phyloP scores from a whole-genome alignment of 2,329 filamentous ascomycete species.

The Neospermospora avenae region DNA sequence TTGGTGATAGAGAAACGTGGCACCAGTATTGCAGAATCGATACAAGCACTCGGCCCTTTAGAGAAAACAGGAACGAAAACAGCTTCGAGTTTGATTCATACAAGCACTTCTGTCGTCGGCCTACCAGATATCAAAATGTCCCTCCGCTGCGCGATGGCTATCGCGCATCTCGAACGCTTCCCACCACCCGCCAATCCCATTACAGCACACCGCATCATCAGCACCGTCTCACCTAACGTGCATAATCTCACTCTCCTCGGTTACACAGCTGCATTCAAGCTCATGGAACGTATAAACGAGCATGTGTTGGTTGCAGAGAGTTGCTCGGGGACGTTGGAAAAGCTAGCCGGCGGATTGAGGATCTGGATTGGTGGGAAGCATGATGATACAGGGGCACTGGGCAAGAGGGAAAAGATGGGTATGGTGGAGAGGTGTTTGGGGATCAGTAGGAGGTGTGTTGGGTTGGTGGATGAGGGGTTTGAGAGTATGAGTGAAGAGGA shows the following conservation, averaged over 20 bases:
- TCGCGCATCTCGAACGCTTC: slow-evolving; percentile 53
- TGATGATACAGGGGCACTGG: slow-evolving; percentile 51
- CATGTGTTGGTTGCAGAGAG: slow-evolving; percentile 47
- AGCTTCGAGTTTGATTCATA: slow-evolving; percentile 44
- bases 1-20: slow-evolving; percentile 52
- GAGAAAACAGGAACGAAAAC: slow-evolving; percentile 34
- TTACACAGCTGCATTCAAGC: slow-evolving; percentile 55
- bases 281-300: slow-evolving; percentile 51
- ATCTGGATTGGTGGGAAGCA: slow-evolving; percentile 57
- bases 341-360: slow-evolving; percentile 53
- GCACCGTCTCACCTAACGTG: slow-evolving; percentile 43
- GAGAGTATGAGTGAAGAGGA: slow-evolving; percentile 50
- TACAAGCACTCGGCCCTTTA: slow-evolving; percentile 49
- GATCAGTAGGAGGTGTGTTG: slow-evolving; percentile 54
- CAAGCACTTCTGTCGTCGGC: slow-evolving; percentile 42
- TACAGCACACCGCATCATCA: slow-evolving; percentile 47
- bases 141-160: slow-evolving; percentile 57
- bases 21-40: slow-evolving; percentile 53
- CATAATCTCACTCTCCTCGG: slow-evolving; percentile 47
- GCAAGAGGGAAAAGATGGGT: slow-evolving; percentile 47
- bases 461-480: slow-evolving; percentile 61
- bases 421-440: slow-evolving; percentile 54
- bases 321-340: slow-evolving; percentile 50
- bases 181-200: slow-evolving; percentile 41
- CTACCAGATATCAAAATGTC: slow-evolving; percentile 54